Conservation (phyloP, 2,329 filamentous ascomycete species). For the Setomelanomma holmii region DNA sequence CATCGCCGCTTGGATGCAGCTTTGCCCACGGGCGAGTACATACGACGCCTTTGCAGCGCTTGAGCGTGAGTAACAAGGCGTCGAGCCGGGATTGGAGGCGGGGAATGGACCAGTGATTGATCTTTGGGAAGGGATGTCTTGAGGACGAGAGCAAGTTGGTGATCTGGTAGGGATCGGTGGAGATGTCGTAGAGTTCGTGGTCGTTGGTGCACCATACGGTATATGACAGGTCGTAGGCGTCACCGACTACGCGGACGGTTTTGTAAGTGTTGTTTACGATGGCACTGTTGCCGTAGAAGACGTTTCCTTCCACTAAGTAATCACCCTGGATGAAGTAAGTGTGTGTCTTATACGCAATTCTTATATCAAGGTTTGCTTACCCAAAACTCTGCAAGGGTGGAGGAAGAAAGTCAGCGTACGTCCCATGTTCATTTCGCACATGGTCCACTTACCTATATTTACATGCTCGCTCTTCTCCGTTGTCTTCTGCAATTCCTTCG, state of each 20-base stretch:
- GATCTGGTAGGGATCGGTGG: conserved; percentile 50
- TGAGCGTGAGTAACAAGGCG: conserved; percentile 65
- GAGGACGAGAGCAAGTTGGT: conserved; percentile 20
- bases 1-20: conserved; percentile 62
- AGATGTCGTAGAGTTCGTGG: conserved; percentile 70
- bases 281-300: conserved; percentile 8
- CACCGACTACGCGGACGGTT: conserved; percentile 61
- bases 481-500: not conserved
- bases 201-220: conserved; percentile 74
- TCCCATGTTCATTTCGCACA: no score
- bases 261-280: conserved; percentile 66
- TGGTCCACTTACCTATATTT: conserved; percentile 53
- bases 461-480: conserved; percentile 44
- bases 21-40: conserved; percentile 66
- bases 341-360: no score
- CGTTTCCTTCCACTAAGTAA: conserved; percentile 33
- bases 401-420: no score
- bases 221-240: conserved; percentile 68
- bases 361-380: no score
- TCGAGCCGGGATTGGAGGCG: conserved; percentile 52
- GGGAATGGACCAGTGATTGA: conserved; percentile 15
- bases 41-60: conserved; percentile 63
- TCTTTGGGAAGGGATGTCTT: conserved; percentile 41
- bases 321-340: not conserved
- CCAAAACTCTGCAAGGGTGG: no score